Evolutionary conservation across 2,329 filamentous ascomycete genomes (phyloP).

Genomic region (Exophiala lecanii-corni): DNA sequence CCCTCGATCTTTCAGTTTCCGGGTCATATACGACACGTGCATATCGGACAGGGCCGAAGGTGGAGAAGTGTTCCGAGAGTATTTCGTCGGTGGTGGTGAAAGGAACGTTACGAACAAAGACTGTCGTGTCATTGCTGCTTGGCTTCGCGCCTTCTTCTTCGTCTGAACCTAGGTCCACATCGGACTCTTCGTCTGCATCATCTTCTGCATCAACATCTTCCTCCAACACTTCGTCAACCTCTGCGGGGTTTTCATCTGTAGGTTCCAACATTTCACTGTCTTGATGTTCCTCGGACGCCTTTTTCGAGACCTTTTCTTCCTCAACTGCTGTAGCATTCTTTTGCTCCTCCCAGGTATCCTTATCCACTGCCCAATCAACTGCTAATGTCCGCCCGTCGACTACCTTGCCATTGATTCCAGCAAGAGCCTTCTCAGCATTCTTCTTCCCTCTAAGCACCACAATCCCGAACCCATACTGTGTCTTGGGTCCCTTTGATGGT

Average conservation of each 20-base stretch:
- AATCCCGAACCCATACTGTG: conserved; percentile 85
- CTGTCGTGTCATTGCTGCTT: conserved; percentile 49
- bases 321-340: conserved; percentile 35
- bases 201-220: conserved; percentile 34
- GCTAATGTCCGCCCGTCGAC: conserved; percentile 84
- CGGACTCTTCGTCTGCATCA: conserved; percentile 37
- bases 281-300: not conserved
- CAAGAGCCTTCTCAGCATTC: conserved; percentile 86
- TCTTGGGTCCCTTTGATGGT: conserved; percentile 59
- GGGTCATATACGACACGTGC: conserved; percentile 86
- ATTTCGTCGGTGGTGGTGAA: conserved; percentile 80
- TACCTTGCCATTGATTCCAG: conserved; percentile 79
- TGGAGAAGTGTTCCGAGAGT: conserved; percentile 78
- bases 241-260: conserved; percentile 36
- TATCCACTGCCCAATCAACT: conserved; percentile 96
- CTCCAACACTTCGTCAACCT: conserved; percentile 41
- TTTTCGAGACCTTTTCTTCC: not conserved
- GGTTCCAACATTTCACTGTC: conserved; percentile 30
- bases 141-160: conserved; percentile 46
- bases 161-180: conserved; percentile 38
- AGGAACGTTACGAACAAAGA: conserved; percentile 92
- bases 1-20: conserved; percentile 77
- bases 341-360: conserved; percentile 72
- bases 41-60: conserved; percentile 85
- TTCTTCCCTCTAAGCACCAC: conserved; percentile 80